Percentiles rank a stretch among this genome's conserved stretches.
Conservation (phyloP, 1,139 yeast species). For the Yamadazyma pseudoaaseri region DNA sequence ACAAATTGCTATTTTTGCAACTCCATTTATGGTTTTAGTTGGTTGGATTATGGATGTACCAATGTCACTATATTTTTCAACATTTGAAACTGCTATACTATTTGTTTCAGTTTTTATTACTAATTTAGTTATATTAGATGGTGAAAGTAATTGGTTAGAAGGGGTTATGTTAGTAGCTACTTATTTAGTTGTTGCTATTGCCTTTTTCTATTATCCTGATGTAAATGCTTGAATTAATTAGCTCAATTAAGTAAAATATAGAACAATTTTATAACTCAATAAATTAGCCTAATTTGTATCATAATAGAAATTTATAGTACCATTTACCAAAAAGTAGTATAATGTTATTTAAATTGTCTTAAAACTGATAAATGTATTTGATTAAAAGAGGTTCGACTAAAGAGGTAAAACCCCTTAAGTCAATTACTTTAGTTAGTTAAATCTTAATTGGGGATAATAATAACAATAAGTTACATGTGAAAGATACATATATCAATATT, state of each 20-base stretch:
- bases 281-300: conserved; percentile 1
- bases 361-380: too few species aligned
- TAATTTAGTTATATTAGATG: conserved; percentile 85
- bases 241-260: too few species aligned
- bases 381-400: neutral
- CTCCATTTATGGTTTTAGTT: conserved; percentile 89
- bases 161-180: conserved; percentile 90
- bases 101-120: conserved; percentile 86
- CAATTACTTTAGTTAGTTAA: neutral
- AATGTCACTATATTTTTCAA: conserved; percentile 87
- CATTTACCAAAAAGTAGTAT: too few species aligned
- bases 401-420: neutral
- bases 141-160: conserved; percentile 95
- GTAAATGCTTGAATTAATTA: too few species aligned
- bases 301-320: neutral
- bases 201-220: conserved; percentile 82
- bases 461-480: too few species aligned
- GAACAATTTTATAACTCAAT: too few species aligned
- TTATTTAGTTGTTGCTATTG: conserved; percentile 80
- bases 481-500: too few species aligned
- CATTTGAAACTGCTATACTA: conserved; percentile 89
- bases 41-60: conserved; percentile 93
- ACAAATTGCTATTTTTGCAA: conserved; percentile 91
- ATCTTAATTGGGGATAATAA: neutral
- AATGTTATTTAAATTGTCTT: too few species aligned